phyloP scores from a whole-genome alignment of 441 rosid species.

The Oxalis stricta region DNA sequence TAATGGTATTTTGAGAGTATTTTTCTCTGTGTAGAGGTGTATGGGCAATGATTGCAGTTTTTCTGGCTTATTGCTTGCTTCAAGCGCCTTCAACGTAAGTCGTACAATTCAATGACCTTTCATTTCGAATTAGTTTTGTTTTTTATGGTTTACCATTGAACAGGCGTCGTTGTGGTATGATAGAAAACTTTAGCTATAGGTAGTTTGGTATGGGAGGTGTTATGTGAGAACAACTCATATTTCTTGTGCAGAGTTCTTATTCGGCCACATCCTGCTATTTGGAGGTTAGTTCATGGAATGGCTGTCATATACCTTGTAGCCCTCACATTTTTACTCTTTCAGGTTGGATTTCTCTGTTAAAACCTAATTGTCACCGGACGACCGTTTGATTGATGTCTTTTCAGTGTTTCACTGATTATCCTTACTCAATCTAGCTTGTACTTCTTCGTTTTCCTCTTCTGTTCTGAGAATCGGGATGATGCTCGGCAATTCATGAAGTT shows the following conservation, averaged over 20 bases:
- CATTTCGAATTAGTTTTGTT: too few species aligned
- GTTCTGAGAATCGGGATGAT: conserved; percentile 80
- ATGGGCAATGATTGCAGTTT: conserved; percentile 98
- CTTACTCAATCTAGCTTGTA: neutral
- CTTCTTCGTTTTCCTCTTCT: conserved; percentile 1
- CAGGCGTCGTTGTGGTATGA: too few species aligned
- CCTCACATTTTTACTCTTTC: conserved; percentile 94
- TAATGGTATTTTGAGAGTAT: conserved; percentile 14
- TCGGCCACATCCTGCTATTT: conserved; percentile 96
- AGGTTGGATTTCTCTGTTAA: conserved; percentile 35
- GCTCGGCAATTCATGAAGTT: conserved; percentile 96
- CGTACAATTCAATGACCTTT: neutral
- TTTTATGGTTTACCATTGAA: too few species aligned
- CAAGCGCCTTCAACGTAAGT: conserved; percentile 98
- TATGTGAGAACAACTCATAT: neutral
- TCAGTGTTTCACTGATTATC: neutral
- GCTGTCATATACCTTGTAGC: conserved; percentile 88
- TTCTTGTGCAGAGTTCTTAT: conserved; percentile 59
- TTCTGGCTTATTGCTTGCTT: conserved; percentile 91
- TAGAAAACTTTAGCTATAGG: too few species aligned
- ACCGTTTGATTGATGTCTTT: neutral
- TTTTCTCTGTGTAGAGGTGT: conserved; percentile 46
- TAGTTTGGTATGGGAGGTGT: neutral
- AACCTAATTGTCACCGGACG: neutral
- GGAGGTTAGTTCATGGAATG: conserved; percentile 99